phyloP scores from a whole-genome alignment of 768 basidiomycete genomes.

The Termitomyces sp. region DNA sequence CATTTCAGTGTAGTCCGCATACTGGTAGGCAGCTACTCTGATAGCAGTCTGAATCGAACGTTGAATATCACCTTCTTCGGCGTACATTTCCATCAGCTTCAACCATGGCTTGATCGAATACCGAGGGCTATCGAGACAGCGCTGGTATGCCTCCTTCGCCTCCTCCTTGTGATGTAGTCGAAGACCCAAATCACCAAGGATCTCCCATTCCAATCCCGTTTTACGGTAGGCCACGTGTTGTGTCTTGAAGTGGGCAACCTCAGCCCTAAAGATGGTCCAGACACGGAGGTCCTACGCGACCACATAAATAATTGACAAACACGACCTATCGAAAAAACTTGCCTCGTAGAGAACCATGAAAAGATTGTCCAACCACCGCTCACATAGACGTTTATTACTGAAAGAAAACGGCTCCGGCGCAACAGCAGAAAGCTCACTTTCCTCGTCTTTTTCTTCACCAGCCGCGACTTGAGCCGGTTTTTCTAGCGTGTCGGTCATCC shows the following conservation, averaged over 20 bases:
- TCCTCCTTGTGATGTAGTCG: slow-evolving; percentile 98
- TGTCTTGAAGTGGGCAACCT: slow-evolving; percentile 97
- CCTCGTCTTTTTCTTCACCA: slow-evolving; percentile 37
- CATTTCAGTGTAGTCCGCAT: slow-evolving; percentile 86
- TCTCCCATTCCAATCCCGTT: slow-evolving; percentile 97
- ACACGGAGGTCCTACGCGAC: slow-evolving; percentile 78
- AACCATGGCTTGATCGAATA: slow-evolving; percentile 93
- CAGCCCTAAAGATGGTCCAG: slow-evolving; percentile 98
- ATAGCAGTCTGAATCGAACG: slow-evolving; percentile 89
- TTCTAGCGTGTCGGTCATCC: slow-evolving; percentile 29
- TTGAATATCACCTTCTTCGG: slow-evolving; percentile 94
- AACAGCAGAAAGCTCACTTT: slow-evolving; percentile 23
- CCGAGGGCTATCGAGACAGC: slow-evolving; percentile 80
- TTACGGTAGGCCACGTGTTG: slow-evolving; percentile 98
- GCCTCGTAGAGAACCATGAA: slow-evolving; percentile 98
- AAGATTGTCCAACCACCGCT: slow-evolving; percentile 95
- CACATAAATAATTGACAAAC: slow-evolving; percentile 1
- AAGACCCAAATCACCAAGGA: slow-evolving; percentile 87
- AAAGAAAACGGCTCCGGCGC: slow-evolving; percentile 76
- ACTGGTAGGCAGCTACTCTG: slow-evolving; percentile 88
- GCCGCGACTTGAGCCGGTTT: slow-evolving; percentile 50
- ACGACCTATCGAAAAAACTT: slow-evolving; percentile 14
- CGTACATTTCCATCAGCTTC: slow-evolving; percentile 92
- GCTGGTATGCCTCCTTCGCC: slow-evolving; percentile 95
- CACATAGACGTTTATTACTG: slow-evolving; percentile 93